A percentile compares a stretch with the other conserved stretches of the same genome.
Evolutionary conservation across 2,329 filamentous ascomycete species (phyloP).

Genomic region (Clarireedia monteithiana): DNA sequence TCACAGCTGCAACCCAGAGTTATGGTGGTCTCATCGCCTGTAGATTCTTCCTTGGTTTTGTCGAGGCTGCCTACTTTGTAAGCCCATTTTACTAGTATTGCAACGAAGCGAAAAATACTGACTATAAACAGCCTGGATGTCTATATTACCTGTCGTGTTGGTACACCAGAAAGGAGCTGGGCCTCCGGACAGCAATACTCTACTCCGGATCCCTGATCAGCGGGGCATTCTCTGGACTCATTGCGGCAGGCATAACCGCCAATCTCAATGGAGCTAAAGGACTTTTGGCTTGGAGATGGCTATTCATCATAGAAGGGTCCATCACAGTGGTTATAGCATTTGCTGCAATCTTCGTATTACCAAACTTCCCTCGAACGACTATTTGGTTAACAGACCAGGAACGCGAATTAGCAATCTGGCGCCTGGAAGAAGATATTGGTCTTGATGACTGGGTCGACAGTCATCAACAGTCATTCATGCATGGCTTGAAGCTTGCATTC

Average conservation of each 20-base stretch:
- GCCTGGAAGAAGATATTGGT: constrained; percentile 54
- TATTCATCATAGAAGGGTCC: constrained; percentile 64
- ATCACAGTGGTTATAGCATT: constrained; percentile 56
- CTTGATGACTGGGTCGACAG: constrained; percentile 10
- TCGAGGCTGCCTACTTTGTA: constrained; percentile 49
- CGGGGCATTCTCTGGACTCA: constrained; percentile 62
- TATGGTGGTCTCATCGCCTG: constrained; percentile 39
- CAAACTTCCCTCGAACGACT: constrained; percentile 58
- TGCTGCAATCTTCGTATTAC: constrained; percentile 48
- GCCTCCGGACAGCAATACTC: constrained; percentile 55
- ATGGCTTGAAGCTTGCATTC: constrained; percentile 45
- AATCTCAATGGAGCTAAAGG: constrained; percentile 53
- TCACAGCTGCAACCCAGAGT: constrained; percentile 39
- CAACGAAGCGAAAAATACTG: too few species aligned
- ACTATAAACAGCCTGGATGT: constrained; percentile 40
- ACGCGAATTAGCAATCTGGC: constrained; percentile 48
- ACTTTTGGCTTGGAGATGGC: constrained; percentile 54
- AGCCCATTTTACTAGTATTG: neutral
- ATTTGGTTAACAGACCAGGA: constrained; percentile 50
- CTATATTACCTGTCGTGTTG: constrained; percentile 57
- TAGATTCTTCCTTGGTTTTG: constrained; percentile 43
- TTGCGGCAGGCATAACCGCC: constrained; percentile 56
- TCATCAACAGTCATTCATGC: constrained; percentile 16
- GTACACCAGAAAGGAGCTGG: constrained; percentile 64
- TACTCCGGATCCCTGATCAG: constrained; percentile 64